Evolutionary conservation across 2,329 filamentous ascomycete species (phyloP), one percentile per base, ranked within the genome.

Genomic region (Mycosphaerella sp.): DNA sequence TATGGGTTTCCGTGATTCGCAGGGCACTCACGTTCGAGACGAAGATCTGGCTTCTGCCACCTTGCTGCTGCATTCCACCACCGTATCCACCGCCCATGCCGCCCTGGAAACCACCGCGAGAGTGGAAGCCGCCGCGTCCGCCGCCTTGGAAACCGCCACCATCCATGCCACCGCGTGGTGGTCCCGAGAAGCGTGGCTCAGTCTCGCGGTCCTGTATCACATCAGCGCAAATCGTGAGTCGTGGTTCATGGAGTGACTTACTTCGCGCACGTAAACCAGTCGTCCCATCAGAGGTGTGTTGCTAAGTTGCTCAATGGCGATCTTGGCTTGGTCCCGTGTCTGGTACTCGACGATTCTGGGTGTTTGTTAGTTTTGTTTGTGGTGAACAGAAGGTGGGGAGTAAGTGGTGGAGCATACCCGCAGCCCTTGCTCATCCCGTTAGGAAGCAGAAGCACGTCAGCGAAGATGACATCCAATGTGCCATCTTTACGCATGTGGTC

Each of bases 351-450:
- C 93, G 89, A 98, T 98, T 80, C 90, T 95, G 63, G 17, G 12
- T 36, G 32, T 51, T 6, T 43, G 29, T 42, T 10, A 51, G 48
- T 45, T 26, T 29, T 38, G 31, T 38, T 44, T 45, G 40, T 14
- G 5, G 11, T 36, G 8, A 14, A 17, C 39, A 43, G 21, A 34
- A 34, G 38, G 46, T 42, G 29, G 51, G 41, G 47, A 21, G 21
- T 38, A 42, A 42, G 29, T 34, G 48, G 42, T 17, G 7, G 7
- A 51, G 83, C 90, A 85, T 85, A 95, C 90, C 93, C 93, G 92
- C 92, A 98, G 90, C 93, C 92, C 92, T 98, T 98, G 89, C 92
- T 97, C 93, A 98, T 98, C 91, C 93, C 93, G 83, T 98, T 98
- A 72, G 93, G 93, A 86, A 98, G 90, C 76, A 95, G 82, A 77